Percentiles rank a stretch among this genome's conserved stretches.
Evolutionary conservation across 768 basidiomycete genomes (phyloP).

Genomic region (Boletus reticulatus): DNA sequence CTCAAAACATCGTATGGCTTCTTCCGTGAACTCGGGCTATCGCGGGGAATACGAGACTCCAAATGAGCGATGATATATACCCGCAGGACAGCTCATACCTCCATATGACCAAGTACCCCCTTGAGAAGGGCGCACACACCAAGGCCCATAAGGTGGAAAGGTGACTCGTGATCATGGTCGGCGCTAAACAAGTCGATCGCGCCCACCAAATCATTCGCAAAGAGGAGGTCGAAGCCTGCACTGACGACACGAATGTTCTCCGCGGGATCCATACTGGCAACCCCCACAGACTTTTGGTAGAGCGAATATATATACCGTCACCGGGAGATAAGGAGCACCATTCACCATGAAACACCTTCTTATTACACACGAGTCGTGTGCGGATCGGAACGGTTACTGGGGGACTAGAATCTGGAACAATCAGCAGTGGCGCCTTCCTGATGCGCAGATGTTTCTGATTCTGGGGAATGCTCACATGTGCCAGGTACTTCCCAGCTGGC

Average conservation of each 20-base stretch:
- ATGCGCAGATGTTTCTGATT: too few relatives aligned
- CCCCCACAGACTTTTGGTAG: conserved; percentile 1
- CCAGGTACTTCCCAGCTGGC: too few relatives aligned
- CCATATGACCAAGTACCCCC: conserved; percentile 73
- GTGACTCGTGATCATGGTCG: conserved; percentile 40
- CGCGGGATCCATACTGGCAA: conserved; percentile 21
- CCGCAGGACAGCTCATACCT: conserved; percentile 38
- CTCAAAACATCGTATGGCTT: conserved; percentile 56
- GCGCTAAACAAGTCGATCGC: conserved; percentile 49
- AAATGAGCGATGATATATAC: background rate
- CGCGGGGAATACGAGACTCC: background rate
- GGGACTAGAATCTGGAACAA: too few relatives aligned
- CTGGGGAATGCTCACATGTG: too few relatives aligned
- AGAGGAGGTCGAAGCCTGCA: conserved; percentile 68
- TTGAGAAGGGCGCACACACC: conserved; percentile 75
- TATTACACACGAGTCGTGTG: too few relatives aligned
- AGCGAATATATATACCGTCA: background rate
- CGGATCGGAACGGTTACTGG: too few relatives aligned
- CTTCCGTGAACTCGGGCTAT: conserved; percentile 60
- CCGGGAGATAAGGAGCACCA: too few relatives aligned
- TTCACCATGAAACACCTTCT: too few relatives aligned
- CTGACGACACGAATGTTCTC: conserved; percentile 35
- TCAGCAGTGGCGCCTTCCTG: too few relatives aligned
- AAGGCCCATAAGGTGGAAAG: conserved; percentile 73
- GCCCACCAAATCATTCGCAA: conserved; percentile 59